These are phyloP conservation scores for Hippophae tibetana DNA, from an alignment of 306 rosid species.

Conservation along the genomic window DNA sequence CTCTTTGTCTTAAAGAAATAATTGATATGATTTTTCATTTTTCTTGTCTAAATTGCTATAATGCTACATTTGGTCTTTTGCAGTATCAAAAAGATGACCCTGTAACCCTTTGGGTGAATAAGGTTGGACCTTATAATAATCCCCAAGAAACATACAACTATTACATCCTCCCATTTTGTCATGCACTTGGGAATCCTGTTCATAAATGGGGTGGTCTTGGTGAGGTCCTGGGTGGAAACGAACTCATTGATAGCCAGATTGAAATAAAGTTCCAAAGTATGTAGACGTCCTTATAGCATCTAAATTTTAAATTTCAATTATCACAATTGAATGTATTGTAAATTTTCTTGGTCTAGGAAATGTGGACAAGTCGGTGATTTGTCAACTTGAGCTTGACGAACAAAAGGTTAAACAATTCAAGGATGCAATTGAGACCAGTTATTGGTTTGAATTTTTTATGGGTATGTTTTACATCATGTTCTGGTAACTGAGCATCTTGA, in stretches of 20 bases:
- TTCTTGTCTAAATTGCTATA: too few species aligned
- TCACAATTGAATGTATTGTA: slow-evolving; percentile 3
- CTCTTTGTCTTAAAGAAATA: too few species aligned
- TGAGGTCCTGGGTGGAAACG: slow-evolving; percentile 96
- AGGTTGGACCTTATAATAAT: slow-evolving; percentile 96
- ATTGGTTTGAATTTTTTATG: slow-evolving; percentile 96
- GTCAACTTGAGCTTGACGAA: slow-evolving; percentile 50
- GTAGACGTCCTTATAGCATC: slow-evolving; percentile 17
- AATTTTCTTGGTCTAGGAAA: slow-evolving; percentile 39
- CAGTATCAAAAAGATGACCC: slow-evolving; percentile 63
- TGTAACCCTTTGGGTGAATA: slow-evolving; percentile 92
- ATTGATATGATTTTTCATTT: too few species aligned
- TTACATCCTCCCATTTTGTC: slow-evolving; percentile 90
- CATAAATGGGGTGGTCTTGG: slow-evolving; percentile 99
- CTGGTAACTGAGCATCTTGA: background rate
- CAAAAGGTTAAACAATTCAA: slow-evolving; percentile 70
- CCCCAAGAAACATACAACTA: slow-evolving; percentile 99
- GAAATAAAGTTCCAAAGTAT: slow-evolving; percentile 67
- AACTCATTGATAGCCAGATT: slow-evolving; percentile 80
- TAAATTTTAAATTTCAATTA: slow-evolving; percentile 9
- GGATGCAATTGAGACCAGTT: slow-evolving; percentile 84
- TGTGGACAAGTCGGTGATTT: slow-evolving; percentile 63
- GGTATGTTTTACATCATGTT: slow-evolving; percentile 47
- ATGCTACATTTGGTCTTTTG: slow-evolving; percentile 12
- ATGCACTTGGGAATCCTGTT: slow-evolving; percentile 40